Evolutionary conservation across 2,329 filamentous ascomycete genomes (phyloP), one percentile per base, ranked within the genome.

Genomic region (Xylaria sp.): DNA sequence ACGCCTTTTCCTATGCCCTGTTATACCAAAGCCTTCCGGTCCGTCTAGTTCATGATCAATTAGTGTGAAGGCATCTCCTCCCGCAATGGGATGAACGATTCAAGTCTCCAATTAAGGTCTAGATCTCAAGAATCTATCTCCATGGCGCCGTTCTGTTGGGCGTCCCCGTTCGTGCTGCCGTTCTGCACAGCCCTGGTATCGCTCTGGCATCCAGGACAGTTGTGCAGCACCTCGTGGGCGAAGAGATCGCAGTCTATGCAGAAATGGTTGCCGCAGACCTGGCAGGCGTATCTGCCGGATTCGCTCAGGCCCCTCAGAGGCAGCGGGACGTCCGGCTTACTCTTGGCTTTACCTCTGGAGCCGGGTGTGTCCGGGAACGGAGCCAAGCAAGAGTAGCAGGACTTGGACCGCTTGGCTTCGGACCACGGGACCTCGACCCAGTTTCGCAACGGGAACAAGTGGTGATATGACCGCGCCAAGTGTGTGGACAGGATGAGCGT

Each of bases 231-330:
- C 74, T 97, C 92, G 70, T 99, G 94, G 20, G 91, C 89, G 74
- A 94, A 97, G 20, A 97, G 86, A 71, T 99, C 94, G 71, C 94
- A 99, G 71, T 99, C 94, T 61, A 99, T 95, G 77, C 94, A 99
- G 70, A 97, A 99, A 74, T 97, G 93, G 55, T 90, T 87, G 2
- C 82, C 75, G 72, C 94, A 99, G n/a, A 88, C 86, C 63, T 88
- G 84, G 71, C 94, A 99, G 54, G 90, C 90, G 70, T 99, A 99
- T 47, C 94, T 79, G 44, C 89, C 87, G 68, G 89, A 94, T 76
- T 95, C 91, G 70, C 90, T 93, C 40, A 92, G 87, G 1, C 88
- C 87, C 66, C 85, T 88, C 17, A 71, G 61, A 52, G 71, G 63
- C 5, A 64, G 44, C 16, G 54, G 48, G 44, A 48, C 58, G 39